Conservation (phyloP, 805 yeast genomes). For the Candida coquimbonensis region DNA sequence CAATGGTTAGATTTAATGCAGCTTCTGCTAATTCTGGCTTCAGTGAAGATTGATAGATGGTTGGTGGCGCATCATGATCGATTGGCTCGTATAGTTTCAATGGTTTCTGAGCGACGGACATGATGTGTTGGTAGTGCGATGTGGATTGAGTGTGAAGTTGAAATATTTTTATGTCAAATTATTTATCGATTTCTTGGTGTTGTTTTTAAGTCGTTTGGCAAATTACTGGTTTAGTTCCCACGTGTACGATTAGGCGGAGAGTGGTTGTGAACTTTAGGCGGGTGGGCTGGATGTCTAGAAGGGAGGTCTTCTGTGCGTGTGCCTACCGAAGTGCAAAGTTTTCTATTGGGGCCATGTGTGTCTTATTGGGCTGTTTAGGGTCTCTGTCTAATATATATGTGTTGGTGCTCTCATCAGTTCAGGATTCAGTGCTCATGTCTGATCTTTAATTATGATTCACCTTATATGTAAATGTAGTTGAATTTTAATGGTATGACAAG, state of each 20-base stretch:
- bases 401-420: no score
- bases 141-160: not conserved
- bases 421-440: no score
- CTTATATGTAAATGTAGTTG: no score
- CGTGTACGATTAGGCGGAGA: not conserved
- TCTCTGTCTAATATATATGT: no score
- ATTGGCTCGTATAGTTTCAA: conserved; percentile 50
- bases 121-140: not conserved
- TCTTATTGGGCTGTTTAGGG: no score
- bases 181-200: not conserved
- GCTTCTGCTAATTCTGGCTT: conserved; percentile 55
- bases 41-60: conserved; percentile 41
- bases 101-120: conserved; percentile 34
- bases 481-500: no score
- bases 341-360: no score
- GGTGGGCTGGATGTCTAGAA: no score
- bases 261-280: no score
- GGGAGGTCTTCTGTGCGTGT: no score
- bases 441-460: no score
- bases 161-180: not conserved
- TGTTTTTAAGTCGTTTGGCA: not conserved
- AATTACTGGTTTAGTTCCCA: not conserved
- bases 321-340: no score
- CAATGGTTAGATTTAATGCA: conserved; percentile 56
- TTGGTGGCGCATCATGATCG: conserved; percentile 43